Conservation (phyloP, 805 yeast species). For the Henningerozyma blattae region DNA sequence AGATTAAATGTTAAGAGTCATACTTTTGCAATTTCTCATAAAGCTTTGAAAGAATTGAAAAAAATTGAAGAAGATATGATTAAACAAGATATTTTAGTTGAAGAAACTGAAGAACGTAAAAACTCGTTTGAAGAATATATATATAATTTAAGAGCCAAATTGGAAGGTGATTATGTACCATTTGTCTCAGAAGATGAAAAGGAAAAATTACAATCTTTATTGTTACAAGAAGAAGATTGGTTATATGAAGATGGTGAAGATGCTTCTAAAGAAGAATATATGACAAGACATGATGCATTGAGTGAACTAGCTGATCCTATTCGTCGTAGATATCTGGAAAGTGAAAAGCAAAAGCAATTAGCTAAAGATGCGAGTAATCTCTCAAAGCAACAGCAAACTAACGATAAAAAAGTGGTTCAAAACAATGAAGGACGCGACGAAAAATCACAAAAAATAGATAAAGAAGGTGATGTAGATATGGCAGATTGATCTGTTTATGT, state of each 20-base stretch:
- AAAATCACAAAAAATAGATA: constrained; percentile 42
- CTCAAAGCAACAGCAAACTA: constrained; percentile 79
- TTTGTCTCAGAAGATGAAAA: constrained; percentile 91
- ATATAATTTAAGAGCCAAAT: constrained; percentile 91
- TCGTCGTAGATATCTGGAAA: constrained; percentile 87
- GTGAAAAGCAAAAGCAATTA: constrained; percentile 93
- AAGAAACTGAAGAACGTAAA: constrained; percentile 98
- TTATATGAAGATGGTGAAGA: constrained; percentile 96
- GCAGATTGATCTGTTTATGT: no score
- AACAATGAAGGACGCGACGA: constrained; percentile 53
- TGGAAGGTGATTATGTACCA: constrained; percentile 79
- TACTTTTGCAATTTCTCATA: constrained; percentile 50
- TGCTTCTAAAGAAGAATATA: constrained; percentile 88
- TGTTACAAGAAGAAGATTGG: constrained; percentile 93
- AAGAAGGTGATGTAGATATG: neutral
- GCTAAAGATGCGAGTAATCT: constrained; percentile 27
- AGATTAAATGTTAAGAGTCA: constrained; percentile 51
- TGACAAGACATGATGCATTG: constrained; percentile 96
- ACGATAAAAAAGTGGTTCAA: constrained; percentile 73
- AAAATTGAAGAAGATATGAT: constrained; percentile 80
- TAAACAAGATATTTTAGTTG: constrained; percentile 89
- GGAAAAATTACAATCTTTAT: constrained; percentile 56
- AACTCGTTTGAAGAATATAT: constrained; percentile 97
- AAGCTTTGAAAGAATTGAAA: constrained; percentile 43
- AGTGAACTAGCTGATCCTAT: constrained; percentile 90